Evolutionary conservation across 345 rosid genomes (phyloP).

Genomic region (Toxicodendron radicans): DNA sequence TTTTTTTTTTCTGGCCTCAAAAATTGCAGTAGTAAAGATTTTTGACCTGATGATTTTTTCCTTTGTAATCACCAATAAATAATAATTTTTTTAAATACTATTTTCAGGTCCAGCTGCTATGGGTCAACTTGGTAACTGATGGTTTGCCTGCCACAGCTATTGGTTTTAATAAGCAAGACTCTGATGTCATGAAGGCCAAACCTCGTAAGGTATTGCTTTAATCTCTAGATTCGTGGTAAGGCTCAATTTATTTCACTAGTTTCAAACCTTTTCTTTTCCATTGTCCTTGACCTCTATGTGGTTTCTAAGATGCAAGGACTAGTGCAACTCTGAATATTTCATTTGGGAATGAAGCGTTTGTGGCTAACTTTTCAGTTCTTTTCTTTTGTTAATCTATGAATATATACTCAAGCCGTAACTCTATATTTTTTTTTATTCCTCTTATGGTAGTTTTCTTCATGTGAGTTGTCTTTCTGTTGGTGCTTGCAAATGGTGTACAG

Average conservation of each 20-base stretch:
- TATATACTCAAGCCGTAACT: background rate
- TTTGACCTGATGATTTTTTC: constrained; percentile 17
- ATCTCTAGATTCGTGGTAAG: background rate
- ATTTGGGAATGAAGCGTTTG: background rate
- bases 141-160: constrained; percentile 99
- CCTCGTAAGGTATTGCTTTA: constrained; percentile 85
- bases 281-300: background rate
- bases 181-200: constrained; percentile 94
- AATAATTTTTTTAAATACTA: background rate
- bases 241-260: background rate
- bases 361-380: background rate
- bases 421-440: background rate
- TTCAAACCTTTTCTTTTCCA: background rate
- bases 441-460: background rate
- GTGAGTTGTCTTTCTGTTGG: background rate
- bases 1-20: background rate
- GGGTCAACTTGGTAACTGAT: constrained; percentile 99
- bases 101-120: constrained; percentile 88
- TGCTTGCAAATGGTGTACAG: background rate
- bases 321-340: constrained; percentile 1
- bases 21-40: constrained; percentile 6
- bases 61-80: background rate
- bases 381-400: background rate
- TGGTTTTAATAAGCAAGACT: constrained; percentile 96
- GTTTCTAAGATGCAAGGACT: background rate